Evolutionary conservation across 192 early-diverging fungal species (phyloP), one percentile per base, ranked within the genome.

Genomic region (Backusella liffmaniae): DNA sequence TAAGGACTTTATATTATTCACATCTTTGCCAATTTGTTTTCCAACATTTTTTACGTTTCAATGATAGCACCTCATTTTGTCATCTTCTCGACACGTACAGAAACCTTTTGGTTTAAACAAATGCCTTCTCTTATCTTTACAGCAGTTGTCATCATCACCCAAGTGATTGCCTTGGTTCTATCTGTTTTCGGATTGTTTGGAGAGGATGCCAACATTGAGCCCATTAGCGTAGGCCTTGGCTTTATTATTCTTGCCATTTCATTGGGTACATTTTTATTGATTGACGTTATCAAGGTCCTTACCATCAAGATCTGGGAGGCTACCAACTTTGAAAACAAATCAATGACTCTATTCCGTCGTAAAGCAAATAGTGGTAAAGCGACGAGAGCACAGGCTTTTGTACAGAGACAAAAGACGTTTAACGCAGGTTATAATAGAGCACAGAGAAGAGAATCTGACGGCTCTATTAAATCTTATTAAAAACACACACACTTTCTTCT

Each of bases 211-310:
- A 71, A 35, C 10, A 66, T 80, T 56, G 68, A 29, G 23, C 77
- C 74, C 30, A 85, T 88, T 87, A 41, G 90, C 94, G 82, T 96
- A 80, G 84, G 79, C 42, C 92, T 90, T 92, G 92, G 91, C 21
- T 66, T 91, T 13, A 82, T 80, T 39, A 85, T 97, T 67, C 79
- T 96, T 37, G 87, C 77, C 32, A 73, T 96, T 65, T 96, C 95
- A 30, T 76, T 94, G 30, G 88, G 84, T 29, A 91, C 89, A 79
- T 94, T 95, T 79, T 83, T 95, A 66, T 42, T 96, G 59, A 84
- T 95, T 13, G 96, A 97, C 79, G 82, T 93, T n/a, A 88, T 98
- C 85, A 98, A 98, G 86, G 95, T 96, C 8, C 75, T 83, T 66
- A 84, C 94, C 16, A 46, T 77, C 12, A 29, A 42, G 12, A 6